phyloP scores from a whole-genome alignment of 2,329 filamentous ascomycete genomes.

The Nemania sp. region DNA sequence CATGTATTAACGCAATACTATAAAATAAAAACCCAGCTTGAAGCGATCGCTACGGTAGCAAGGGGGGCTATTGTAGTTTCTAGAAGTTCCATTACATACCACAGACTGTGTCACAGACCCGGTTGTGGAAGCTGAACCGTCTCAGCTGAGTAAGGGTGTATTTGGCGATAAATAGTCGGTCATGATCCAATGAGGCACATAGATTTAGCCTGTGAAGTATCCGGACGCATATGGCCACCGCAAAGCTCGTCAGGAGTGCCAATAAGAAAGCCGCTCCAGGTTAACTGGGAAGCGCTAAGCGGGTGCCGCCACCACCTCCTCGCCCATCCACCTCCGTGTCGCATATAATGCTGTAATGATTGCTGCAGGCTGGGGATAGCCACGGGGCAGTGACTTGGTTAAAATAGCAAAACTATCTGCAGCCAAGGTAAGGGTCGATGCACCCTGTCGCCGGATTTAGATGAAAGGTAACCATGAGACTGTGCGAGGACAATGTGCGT shows the following conservation, averaged over 20 bases:
- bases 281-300: conserved; percentile 22
- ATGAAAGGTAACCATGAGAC: conserved; percentile 8
- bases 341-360: conserved; percentile 11
- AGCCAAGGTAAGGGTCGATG: conserved; percentile 14
- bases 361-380: conserved; percentile 6
- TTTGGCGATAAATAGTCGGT: background rate
- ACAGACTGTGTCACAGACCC: background rate
- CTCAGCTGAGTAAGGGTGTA: background rate
- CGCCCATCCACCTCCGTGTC: conserved; percentile 13
- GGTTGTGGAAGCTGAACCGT: background rate
- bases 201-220: conserved; percentile 2
- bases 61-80: background rate
- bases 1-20: no score
- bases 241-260: conserved; percentile 17
- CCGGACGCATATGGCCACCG: background rate
- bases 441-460: conserved; percentile 13
- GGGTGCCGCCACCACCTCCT: conserved; percentile 14
- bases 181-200: background rate
- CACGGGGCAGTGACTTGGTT: conserved; percentile 7
- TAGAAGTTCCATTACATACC: background rate
- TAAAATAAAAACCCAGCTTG: no score
- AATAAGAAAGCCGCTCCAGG: conserved; percentile 9
- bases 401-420: conserved; percentile 26
- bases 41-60: background rate
- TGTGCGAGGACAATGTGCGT: conserved; percentile 1